Percentiles rank a stretch among this genome's conserved stretches.
Conservation (phyloP, 257 asterid species). For the Plectranthus barbatus region DNA sequence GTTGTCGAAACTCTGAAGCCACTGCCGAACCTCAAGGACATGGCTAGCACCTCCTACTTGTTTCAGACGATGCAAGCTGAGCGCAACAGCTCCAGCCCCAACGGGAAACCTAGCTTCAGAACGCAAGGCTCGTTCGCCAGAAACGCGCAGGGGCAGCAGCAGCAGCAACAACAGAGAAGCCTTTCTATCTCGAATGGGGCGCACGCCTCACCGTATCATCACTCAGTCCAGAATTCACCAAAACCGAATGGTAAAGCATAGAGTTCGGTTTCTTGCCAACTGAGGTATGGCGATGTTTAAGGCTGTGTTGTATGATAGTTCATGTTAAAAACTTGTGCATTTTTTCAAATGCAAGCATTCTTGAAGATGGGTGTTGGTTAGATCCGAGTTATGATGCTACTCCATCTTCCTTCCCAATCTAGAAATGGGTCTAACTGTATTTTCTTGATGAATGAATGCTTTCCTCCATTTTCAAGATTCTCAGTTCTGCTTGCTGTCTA, state of each 20-base stretch:
- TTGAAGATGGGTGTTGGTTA: conserved; percentile 18
- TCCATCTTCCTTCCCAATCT: not conserved
- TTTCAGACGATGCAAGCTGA: conserved; percentile 76
- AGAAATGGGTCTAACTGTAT: not conserved
- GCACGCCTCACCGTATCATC: conserved; percentile 71
- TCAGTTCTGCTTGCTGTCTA: too few relatives aligned
- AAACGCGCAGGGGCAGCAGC: conserved; percentile 57
- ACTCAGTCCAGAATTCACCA: conserved; percentile 62
- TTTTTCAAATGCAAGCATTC: conserved; percentile 16
- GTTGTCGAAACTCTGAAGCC: conserved; percentile 82
- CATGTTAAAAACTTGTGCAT: conserved; percentile 10
- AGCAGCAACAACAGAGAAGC: conserved; percentile 63
- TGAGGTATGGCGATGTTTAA: conserved; percentile 36
- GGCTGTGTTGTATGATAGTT: conserved; percentile 18
- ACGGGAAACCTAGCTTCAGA: conserved; percentile 34
- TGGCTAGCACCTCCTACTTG: conserved; percentile 85
- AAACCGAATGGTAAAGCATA: conserved; percentile 61
- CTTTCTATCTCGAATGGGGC: conserved; percentile 62
- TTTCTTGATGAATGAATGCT: not conserved
- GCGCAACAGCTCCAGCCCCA: conserved; percentile 53
- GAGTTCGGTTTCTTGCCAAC: conserved; percentile 17
- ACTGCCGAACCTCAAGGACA: conserved; percentile 81
- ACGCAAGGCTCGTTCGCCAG: conserved; percentile 45
- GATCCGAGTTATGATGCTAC: too few relatives aligned
- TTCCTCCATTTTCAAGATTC: too few relatives aligned